Evolutionary conservation across 2,329 filamentous ascomycete genomes (phyloP), one percentile per base, ranked within the genome.

Genomic region (Colletotrichum falcatum): DNA sequence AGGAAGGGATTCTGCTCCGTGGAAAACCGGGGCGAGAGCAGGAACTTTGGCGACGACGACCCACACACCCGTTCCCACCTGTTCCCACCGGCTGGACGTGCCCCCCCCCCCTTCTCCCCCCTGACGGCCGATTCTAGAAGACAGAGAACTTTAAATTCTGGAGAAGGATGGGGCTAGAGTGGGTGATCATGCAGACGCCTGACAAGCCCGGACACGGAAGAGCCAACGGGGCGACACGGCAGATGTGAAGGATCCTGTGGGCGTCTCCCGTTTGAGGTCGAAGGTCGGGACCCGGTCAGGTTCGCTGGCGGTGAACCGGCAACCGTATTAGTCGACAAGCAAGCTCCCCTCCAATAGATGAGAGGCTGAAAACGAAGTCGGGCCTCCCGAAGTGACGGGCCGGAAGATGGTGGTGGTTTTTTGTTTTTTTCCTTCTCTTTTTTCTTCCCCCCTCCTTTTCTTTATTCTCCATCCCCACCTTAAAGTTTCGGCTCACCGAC

Each of bases 161-260:
- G 68, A n/a, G 59, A 59, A 33, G 33, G 18, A 28, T 20, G 35
- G 23, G 42, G 55, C 33, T 48, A 37, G 56, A 44, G 35, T 62
- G 51, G 68, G 37, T 68, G 64, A 71, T 71, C 68, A 71, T 71
- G 68, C 68, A 68, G 51, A 68, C 30, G 59, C 68, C 64, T 68
- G 68, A 68, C 68, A 63, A 63, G 59, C 65, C 44, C 44, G 53
- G 46, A n/a, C 33, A 56, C n/a, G 23, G 54, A 54, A 39, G 63
- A 66, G 66, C 58, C 65, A 71, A 59, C 58, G 59, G 58, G 18
- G 30, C 49, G 65, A 49, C 33, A 53, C 46, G 54, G 55, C 44
- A 65, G 23, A 56, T 48, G 30, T 20, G 30, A 44, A 44, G 35
- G 44, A 46, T 26, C 30, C 16, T 51, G 63, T 70, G 51, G 51